Evolutionary conservation across 148 eudicot genomes (phyloP).

Genomic region (Camellia japonica): DNA sequence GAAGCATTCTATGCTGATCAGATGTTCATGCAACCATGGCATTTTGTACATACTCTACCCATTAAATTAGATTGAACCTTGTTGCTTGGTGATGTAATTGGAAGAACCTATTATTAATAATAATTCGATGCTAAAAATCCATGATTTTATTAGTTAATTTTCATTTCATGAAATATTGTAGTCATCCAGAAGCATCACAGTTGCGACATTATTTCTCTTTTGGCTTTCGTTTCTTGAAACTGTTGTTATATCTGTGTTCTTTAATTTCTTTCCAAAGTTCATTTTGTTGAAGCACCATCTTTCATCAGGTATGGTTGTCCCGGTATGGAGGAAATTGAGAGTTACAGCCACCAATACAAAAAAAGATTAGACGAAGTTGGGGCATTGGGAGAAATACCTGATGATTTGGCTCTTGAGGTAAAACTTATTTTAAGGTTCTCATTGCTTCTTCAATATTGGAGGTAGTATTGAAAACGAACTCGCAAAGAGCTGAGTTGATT

Average conservation of each 20-base stretch:
- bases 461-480: too few relatives aligned
- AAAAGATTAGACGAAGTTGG: conserved; percentile 73
- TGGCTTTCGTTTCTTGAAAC: neutral
- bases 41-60: neutral
- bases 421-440: neutral
- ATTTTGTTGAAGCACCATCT: neutral
- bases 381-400: conserved; percentile 67
- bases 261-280: neutral
- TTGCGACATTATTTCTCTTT: neutral
- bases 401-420: conserved; percentile 88
- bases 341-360: conserved; percentile 61
- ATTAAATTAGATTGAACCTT: neutral
- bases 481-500: neutral
- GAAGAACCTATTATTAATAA: neutral
- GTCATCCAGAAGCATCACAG: too few relatives aligned
- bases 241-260: neutral
- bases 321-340: conserved; percentile 61
- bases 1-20: too few relatives aligned
- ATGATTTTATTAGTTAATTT: too few relatives aligned
- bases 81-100: neutral
- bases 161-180: too few relatives aligned
- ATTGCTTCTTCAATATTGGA: neutral
- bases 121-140: too few relatives aligned
- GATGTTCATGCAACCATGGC: neutral
- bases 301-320: conserved; percentile 77